Evolutionary conservation across 306 rosid species (phyloP), one percentile per base, ranked within the genome.

Genomic region (Erythrophleum fordii): DNA sequence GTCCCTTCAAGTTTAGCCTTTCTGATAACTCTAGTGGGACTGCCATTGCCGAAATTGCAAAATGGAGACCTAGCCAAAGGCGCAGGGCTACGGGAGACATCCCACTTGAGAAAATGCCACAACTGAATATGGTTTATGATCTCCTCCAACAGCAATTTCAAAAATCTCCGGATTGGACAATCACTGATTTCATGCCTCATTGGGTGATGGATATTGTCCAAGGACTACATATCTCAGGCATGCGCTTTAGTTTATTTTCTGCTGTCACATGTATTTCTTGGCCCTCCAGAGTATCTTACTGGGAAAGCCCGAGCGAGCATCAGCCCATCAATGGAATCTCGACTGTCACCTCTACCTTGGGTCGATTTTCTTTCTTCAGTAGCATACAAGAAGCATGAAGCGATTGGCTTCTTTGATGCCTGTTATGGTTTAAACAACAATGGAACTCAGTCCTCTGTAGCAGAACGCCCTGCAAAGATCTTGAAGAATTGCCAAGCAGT

Each of bases 11-110:
- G 2, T 26, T 26, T 59, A 59, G 35, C 66, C 37, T 59, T 35
- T 26, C 37, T 59, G 3, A 26, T 59, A 0, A 26, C 18, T 16
- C 8, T 59, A 1, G 37, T 59, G 0, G 66, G 37, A 2, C 12
- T 59, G 18, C 66, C 66, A 59, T 59, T 26, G 11, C n/a, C n/a
- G 2, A 0, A 26, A 4, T 34, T 58, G 4, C 64, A 29, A 25
- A 51, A 49, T 18, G 58, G 62, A 4, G 67, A 23, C n/a, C 52
- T 86, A 17, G 77, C 86, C 17, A 42, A 66, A 55, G 80, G 80
- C 11, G 86, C 84, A 42, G 86, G 82, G 84, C 89, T 8, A 48
- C 81, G 0, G 0, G 66, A 11, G 85, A 80, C 44, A 31, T 83
- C 45, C 80, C 89, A 48, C n/a, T 76, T 28, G 78, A 75, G 8